These are phyloP conservation scores for Cymbopogon flexuosus DNA, from an alignment of 202 grass and related monocot species.

Conservation along the genomic window DNA sequence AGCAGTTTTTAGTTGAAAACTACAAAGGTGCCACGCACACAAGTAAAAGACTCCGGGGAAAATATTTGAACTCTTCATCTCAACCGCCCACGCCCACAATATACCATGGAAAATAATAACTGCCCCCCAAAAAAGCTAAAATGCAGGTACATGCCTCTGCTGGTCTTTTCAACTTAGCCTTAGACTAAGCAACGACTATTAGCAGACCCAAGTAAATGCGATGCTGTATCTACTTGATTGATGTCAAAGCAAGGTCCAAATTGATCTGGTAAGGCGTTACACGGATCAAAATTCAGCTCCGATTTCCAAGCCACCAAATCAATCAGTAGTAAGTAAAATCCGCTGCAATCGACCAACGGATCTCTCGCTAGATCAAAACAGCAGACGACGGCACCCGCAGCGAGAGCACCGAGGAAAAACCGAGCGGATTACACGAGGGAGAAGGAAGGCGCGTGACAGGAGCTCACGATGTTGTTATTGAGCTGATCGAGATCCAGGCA, in stretches of 20 bases:
- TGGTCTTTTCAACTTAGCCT: neutral
- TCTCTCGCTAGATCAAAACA: slow-evolving; percentile 42
- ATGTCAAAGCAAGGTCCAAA: slow-evolving; percentile 13
- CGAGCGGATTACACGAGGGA: neutral
- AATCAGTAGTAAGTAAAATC: slow-evolving; percentile 1
- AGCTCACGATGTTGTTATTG: slow-evolving; percentile 91
- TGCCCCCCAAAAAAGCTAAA: neutral
- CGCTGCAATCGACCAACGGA: slow-evolving; percentile 21
- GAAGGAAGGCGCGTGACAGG: neutral
- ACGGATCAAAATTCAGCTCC: slow-evolving; percentile 8
- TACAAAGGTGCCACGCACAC: neutral
- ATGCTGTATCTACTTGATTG: neutral
- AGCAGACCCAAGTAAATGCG: slow-evolving; percentile 25
- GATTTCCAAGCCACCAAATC: slow-evolving; percentile 29
- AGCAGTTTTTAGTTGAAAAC: neutral
- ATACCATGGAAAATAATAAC: neutral
- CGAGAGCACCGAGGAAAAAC: neutral
- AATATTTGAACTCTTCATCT: neutral
- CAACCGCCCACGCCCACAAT: slow-evolving; percentile 1
- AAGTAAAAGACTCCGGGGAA: neutral
- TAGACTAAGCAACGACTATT: slow-evolving; percentile 30
- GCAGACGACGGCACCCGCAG: slow-evolving; percentile 16
- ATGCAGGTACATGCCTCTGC: slow-evolving; percentile 12
- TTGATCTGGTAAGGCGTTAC: neutral
- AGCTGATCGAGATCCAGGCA: slow-evolving; percentile 99